Percentiles rank a stretch among this genome's conserved stretches.
These are phyloP conservation scores for Alternaria angustiovoidea DNA, from an alignment of 2,329 filamentous ascomycete genomes.

Conservation along the genomic window DNA sequence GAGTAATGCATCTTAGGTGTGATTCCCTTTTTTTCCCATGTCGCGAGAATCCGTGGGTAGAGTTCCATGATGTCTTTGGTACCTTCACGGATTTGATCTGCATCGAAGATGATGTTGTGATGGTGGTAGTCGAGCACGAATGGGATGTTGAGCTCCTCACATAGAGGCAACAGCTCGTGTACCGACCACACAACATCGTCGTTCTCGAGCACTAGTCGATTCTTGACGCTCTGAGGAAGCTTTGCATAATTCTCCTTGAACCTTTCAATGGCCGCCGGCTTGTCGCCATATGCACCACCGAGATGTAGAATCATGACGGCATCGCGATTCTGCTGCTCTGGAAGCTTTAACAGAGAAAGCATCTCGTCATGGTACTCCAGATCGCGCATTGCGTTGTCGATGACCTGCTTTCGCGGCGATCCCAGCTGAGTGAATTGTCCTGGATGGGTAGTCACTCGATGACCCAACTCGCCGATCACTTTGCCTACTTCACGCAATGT, in stretches of 20 bases:
- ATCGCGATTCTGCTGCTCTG: constrained; percentile 79
- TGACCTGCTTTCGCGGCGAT: constrained; percentile 79
- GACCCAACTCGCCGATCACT: constrained; percentile 78
- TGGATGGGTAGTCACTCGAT: constrained; percentile 88
- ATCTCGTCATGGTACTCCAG: constrained; percentile 89
- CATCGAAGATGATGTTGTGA: constrained; percentile 91
- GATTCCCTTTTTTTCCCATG: constrained; percentile 84
- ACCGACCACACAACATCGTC: constrained; percentile 94
- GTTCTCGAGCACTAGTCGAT: constrained; percentile 87
- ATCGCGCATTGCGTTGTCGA: constrained; percentile 79
- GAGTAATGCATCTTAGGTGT: constrained; percentile 98
- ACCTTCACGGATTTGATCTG: constrained; percentile 76
- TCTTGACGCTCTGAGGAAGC: constrained; percentile 75
- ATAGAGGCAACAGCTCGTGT: constrained; percentile 87
- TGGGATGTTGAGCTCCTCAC: constrained; percentile 93
- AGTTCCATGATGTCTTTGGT: constrained; percentile 80
- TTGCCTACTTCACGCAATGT: constrained; percentile 78
- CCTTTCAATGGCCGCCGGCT: constrained; percentile 76
- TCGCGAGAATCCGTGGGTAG: constrained; percentile 79
- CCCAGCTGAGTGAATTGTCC: constrained; percentile 91
- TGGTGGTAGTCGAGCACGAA: constrained; percentile 93
- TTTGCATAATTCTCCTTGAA: constrained; percentile 78
- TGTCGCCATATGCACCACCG: constrained; percentile 90
- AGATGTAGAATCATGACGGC: constrained; percentile 96
- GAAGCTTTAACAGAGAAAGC: constrained; percentile 77